Conservation (phyloP, 345 rosid genomes). For the Eucalyptus regnans region DNA sequence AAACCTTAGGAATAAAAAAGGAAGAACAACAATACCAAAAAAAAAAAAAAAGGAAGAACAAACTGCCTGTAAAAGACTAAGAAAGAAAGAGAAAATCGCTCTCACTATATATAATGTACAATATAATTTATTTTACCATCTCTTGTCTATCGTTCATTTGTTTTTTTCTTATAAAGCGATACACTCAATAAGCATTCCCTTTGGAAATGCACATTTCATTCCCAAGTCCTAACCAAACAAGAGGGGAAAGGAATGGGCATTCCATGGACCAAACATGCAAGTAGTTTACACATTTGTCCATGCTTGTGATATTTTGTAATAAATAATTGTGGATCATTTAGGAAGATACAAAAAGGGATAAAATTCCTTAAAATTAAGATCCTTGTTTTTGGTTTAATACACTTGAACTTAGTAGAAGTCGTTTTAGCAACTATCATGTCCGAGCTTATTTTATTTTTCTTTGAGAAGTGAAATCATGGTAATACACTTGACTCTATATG, state of each 20-base stretch:
- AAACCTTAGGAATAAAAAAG: background rate
- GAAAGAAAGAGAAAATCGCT: background rate
- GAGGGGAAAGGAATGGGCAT: background rate
- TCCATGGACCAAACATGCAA: background rate
- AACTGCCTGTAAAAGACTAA: background rate
- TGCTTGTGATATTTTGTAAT: background rate
- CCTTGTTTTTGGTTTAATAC: background rate
- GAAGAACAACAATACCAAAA: background rate
- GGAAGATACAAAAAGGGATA: background rate
- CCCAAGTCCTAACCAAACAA: background rate
- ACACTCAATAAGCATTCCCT: background rate
- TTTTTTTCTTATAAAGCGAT: background rate
- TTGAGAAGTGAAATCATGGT: background rate
- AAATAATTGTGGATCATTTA: background rate
- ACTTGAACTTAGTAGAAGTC: background rate
- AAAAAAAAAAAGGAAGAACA: background rate
- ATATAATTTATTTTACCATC: background rate
- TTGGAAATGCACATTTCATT: background rate
- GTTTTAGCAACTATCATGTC: background rate
- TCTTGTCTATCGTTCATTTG: background rate
- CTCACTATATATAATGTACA: background rate
- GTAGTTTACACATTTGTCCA: background rate
- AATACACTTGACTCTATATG: background rate
- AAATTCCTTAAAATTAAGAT: background rate
- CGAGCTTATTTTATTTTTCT: background rate